Base-by-base conservation (phyloP, 768 basidiomycete genomes). In the Brasilioporus rufonigricans region DNA sequence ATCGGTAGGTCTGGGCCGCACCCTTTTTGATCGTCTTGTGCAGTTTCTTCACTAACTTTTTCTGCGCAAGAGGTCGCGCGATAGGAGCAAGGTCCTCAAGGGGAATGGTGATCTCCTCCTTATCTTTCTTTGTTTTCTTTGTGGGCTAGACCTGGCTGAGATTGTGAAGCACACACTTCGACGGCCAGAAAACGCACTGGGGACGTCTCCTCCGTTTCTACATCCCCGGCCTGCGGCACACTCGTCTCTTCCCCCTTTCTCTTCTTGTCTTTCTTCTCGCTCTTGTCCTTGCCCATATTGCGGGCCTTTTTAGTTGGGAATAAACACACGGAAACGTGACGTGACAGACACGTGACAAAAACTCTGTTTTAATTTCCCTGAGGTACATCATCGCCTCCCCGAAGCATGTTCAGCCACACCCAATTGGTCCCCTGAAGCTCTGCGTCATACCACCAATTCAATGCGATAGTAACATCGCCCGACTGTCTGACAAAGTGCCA, bases 21-120 rank as follows among this genome's bases (percentile, higher is more conserved):
- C 93, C 93, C 75, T 89, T 92, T 77, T 94, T 97, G 61, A 98
- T 89, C 8, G 89, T 88, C 73, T 94, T 95, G 77, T 98, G 88
- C 32, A 98, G 75, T 73, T 94, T 98, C 75, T 97, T 98, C 39
- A 88, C 74, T 27, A 98, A 80, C 74, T 98, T 99, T 77, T 87
- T 91, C 71, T 87, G 86, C 21, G 97, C 97, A 35, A 99, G 77
- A 8, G 97, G 97, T 60, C 86, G 85, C 7, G 97, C 97, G 51
- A 99, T 83, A n/a, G 95, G 93, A 6, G 93, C 92, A 33, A 98
- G 80, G 60, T 94, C 91, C 61, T 90, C 91, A 1, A 86, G 57
- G 3, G 87, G 80, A 39, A 93, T 83, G 18, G 77, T 70, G 51
- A 88, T 75, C 54, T 86, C 86, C 38, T 65, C 66, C 68, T 80